Percentiles rank a stretch among this genome's conserved stretches.
Conservation (phyloP, 2,329 filamentous ascomycete genomes). For the Cladosporium sp. region DNA sequence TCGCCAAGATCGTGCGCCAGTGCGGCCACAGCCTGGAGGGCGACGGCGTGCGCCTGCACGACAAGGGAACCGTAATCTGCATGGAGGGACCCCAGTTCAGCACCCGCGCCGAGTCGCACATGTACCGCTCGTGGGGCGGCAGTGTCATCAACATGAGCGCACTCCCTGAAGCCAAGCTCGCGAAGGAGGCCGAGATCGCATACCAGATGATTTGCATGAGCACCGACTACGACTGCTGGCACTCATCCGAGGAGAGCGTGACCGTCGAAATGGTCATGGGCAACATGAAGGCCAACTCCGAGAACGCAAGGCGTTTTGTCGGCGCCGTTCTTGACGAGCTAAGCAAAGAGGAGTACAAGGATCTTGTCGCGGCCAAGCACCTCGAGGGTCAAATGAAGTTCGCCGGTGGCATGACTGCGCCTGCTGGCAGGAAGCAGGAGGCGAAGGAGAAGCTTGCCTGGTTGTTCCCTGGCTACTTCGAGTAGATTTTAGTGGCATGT, state of each 20-base stretch:
- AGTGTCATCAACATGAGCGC: conserved; percentile 98
- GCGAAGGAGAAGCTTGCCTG: conserved; percentile 79
- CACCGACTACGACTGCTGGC: conserved; percentile 99
- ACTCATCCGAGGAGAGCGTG: conserved; percentile 73
- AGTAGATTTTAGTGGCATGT: conserved; percentile 31
- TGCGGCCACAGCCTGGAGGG: conserved; percentile 78
- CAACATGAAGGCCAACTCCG: conserved; percentile 90
- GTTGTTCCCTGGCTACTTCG: conserved; percentile 81
- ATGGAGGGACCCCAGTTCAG: conserved; percentile 99
- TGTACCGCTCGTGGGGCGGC: conserved; percentile 93
- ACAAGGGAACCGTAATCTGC: conserved; percentile 81
- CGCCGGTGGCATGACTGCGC: conserved; percentile 80
- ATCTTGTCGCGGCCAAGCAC: conserved; percentile 78
- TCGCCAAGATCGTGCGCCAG: conserved; percentile 73
- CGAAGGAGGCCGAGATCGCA: conserved; percentile 90
- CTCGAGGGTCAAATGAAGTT: conserved; percentile 74
- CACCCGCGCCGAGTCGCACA: conserved; percentile 89
- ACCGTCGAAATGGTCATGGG: conserved; percentile 96
- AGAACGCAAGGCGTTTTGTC: conserved; percentile 83
- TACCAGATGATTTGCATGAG: conserved; percentile 99
- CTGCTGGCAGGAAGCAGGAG: conserved; percentile 69
- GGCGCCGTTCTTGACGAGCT: conserved; percentile 85
- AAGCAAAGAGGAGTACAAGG: conserved; percentile 71
- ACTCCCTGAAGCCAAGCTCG: conserved; percentile 92
- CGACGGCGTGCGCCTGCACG: conserved; percentile 81